Evolutionary conservation across 2,329 filamentous ascomycete genomes (phyloP), one percentile per base, ranked within the genome.

Genomic region (Aspergillus piperis): DNA sequence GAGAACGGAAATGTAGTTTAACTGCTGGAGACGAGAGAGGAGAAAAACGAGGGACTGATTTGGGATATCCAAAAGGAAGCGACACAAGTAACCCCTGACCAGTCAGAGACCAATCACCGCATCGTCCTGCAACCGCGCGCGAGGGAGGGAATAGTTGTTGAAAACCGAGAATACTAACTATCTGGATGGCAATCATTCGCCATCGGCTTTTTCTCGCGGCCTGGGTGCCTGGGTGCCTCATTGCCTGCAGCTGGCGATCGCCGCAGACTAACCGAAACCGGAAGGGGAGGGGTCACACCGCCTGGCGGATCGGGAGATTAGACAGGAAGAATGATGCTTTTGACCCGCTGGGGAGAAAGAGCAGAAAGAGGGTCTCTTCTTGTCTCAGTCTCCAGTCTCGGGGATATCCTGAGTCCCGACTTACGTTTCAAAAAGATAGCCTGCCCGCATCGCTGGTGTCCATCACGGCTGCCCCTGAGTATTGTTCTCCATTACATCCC

Each of bases 401-500:
- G 41, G 41, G 41, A 44, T 44, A 44, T 44, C 41, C 41, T 44
- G 41, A 58, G 42, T 21, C 50, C 54, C 59, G 48, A 42, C 61
- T 62, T 66, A 68, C 65, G 65, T 68, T 68, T 67, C 66, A 68
- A 52, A 64, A 64, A 67, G 58, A 67, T 19, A 61, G 56, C 53
- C 42, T 60, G 48, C 30, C 38, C 38, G 57, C 15, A 19, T 44
- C 41, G 17, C 27, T 53, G 41, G 41, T 44, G 41, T n/a, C 50
- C 11, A 51, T 27, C 17, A 19, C 53, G 39, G 23, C 21, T 38
- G 25, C 53, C 30, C 56, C 57, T 59, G 48, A 51, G 52, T 55
- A 23, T 48, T 30, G 52, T 54, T 30, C 44, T 42, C 25, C 42
- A 38, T 15, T 39, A 32, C 21, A n/a, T 36, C 11, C 11, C 32